These are phyloP conservation scores for Penicillium taxi DNA, from an alignment of 495 filamentous ascomycete genomes.

Conservation along the genomic window DNA sequence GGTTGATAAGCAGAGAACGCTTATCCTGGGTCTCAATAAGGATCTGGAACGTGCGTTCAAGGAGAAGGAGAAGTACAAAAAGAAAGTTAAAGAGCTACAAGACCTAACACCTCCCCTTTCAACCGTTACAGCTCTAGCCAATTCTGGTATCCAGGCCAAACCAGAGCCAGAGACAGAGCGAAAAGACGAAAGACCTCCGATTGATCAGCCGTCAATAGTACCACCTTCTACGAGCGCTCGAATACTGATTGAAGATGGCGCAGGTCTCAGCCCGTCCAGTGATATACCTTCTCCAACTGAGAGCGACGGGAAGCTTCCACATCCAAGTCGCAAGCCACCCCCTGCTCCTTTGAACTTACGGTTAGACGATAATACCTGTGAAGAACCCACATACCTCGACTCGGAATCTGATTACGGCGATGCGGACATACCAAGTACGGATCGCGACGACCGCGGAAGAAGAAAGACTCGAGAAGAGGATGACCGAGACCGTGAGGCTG, in stretches of 20 bases:
- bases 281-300: slow-evolving; percentile 10
- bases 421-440: slow-evolving; percentile 49
- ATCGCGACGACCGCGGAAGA: slow-evolving; percentile 72
- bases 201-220: slow-evolving; percentile 5
- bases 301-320: slow-evolving; percentile 30
- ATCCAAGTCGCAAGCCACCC: slow-evolving; percentile 67
- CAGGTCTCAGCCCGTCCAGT: slow-evolving; percentile 14
- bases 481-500: slow-evolving; percentile 65
- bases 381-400: slow-evolving; percentile 44
- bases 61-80: slow-evolving; percentile 90
- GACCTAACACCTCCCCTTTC: slow-evolving; percentile 44
- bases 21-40: slow-evolving; percentile 90
- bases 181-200: no score
- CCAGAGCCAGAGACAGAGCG: no score
- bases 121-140: no score
- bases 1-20: slow-evolving; percentile 89
- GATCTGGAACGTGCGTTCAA: slow-evolving; percentile 87
- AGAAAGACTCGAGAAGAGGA: slow-evolving; percentile 84
- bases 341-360: slow-evolving; percentile 76
- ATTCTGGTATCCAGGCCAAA: no score
- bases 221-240: slow-evolving; percentile 4
- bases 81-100: slow-evolving; percentile 74
- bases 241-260: slow-evolving; percentile 1
- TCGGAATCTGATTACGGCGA: slow-evolving; percentile 84
- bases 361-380: slow-evolving; percentile 29